A percentile compares a stretch with the other conserved stretches of the same genome.
phyloP scores from a whole-genome alignment of 225 moss, liverwort and hornwort species.

The Physcomitrium patens region DNA sequence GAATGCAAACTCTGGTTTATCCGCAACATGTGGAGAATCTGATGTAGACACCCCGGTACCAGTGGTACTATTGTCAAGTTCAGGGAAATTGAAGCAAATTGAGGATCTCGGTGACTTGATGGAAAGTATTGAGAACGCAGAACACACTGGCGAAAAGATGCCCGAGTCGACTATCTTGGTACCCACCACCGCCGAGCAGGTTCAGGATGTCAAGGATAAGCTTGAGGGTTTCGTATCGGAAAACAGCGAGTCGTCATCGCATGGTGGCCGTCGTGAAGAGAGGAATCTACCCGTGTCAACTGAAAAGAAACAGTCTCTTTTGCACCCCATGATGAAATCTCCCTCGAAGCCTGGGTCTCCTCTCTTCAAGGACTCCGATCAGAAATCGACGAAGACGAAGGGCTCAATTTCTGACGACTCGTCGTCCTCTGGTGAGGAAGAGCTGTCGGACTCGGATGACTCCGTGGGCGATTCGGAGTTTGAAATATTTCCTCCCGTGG shows the following conservation, averaged over 20 bases:
- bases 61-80: slow-evolving; percentile 8
- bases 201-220: slow-evolving; percentile 43
- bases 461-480: slow-evolving; percentile 49
- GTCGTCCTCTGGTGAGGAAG: slow-evolving; percentile 36
- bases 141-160: background rate
- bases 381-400: background rate
- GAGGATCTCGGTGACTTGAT: slow-evolving; percentile 32
- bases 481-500: slow-evolving; percentile 45
- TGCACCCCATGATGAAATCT: background rate
- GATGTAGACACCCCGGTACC: slow-evolving; percentile 28
- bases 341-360: slow-evolving; percentile 29
- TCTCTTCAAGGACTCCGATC: slow-evolving; percentile 29
- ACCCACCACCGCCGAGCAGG: slow-evolving; percentile 29
- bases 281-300: background rate
- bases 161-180: background rate
- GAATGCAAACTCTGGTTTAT: slow-evolving; percentile 25
- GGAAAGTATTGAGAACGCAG: background rate
- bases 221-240: slow-evolving; percentile 23
- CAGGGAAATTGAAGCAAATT: slow-evolving; percentile 28
- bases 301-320: background rate
- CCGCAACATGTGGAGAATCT: slow-evolving; percentile 16
- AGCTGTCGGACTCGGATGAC: slow-evolving; percentile 40
- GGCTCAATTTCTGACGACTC: slow-evolving; percentile 29
- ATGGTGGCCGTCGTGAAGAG: background rate
- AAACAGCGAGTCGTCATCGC: slow-evolving; percentile 1